Conservation (phyloP, 2,329 filamentous ascomycete genomes). For the Gaeumannomyces sp. region DNA sequence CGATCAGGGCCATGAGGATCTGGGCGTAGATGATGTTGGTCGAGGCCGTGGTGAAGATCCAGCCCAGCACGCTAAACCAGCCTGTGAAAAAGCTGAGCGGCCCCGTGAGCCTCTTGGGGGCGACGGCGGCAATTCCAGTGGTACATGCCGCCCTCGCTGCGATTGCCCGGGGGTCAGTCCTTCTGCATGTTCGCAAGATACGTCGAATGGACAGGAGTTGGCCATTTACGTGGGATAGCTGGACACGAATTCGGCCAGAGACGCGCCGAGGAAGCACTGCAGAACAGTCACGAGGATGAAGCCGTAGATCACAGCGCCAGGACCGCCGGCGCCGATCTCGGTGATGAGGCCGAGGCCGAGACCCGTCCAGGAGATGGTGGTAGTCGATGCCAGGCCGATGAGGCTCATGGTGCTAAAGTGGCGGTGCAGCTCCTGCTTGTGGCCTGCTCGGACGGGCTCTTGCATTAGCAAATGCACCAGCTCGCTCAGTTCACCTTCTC, state of each 20-base stretch:
- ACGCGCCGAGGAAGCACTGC: constrained; percentile 38
- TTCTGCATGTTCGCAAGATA: background rate
- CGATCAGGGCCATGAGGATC: constrained; percentile 34
- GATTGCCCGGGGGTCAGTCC: background rate
- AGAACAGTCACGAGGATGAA: constrained; percentile 41
- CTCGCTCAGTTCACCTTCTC: background rate
- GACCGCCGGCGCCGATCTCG: constrained; percentile 40
- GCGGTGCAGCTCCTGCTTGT: constrained; percentile 41
- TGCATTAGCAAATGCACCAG: background rate
- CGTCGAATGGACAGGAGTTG: background rate
- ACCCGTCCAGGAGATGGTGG: constrained; percentile 45
- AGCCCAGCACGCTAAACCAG: constrained; percentile 35
- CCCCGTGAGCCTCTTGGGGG: constrained; percentile 31
- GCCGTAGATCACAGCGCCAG: constrained; percentile 42
- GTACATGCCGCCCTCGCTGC: constrained; percentile 39
- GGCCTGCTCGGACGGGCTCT: constrained; percentile 24
- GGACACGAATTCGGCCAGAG: constrained; percentile 40
- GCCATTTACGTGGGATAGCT: constrained; percentile 34
- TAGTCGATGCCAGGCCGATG: constrained; percentile 41
- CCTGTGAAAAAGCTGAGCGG: constrained; percentile 38
- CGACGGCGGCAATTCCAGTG: constrained; percentile 44
- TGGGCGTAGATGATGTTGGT: constrained; percentile 38
- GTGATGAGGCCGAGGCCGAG: constrained; percentile 38
- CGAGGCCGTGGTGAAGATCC: constrained; percentile 38
- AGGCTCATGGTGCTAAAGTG: constrained; percentile 41